Conservation (phyloP, 768 basidiomycete genomes). For the Scleroderma bovista region DNA sequence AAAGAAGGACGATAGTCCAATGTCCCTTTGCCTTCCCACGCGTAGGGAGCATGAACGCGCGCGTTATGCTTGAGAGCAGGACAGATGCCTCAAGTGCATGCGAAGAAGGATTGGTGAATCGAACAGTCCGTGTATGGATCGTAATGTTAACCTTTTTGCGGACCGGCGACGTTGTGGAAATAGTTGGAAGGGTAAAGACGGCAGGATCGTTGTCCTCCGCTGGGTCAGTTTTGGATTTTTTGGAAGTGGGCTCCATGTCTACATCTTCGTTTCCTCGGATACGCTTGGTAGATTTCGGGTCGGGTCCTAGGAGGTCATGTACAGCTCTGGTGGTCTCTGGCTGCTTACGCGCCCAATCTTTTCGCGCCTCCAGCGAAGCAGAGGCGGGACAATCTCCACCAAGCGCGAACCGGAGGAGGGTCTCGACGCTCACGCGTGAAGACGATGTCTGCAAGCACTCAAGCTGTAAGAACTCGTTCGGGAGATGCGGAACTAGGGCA, state of each 20-base stretch:
- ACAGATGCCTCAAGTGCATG: constrained; percentile 45
- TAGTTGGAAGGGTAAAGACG: constrained; percentile 52
- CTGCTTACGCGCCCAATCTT: constrained; percentile 22
- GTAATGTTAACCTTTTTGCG: constrained; percentile 73
- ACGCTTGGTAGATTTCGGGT: constrained; percentile 16
- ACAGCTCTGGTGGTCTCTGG: constrained; percentile 19
- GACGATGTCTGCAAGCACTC: constrained; percentile 8
- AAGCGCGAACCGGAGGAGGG: constrained; percentile 24
- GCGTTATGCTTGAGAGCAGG: constrained; percentile 44
- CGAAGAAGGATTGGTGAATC: constrained; percentile 47
- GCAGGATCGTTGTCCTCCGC: constrained; percentile 36
- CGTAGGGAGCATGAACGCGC: constrained; percentile 70
- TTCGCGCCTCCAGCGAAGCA: constrained; percentile 5
- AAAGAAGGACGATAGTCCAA: constrained; percentile 65
- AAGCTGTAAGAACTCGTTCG: constrained; percentile 3
- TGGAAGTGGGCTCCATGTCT: constrained; percentile 7
- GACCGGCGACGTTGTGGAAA: constrained; percentile 68
- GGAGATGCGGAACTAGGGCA: constrained; percentile 15
- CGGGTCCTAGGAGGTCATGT: constrained; percentile 4
- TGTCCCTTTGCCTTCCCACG: constrained; percentile 67
- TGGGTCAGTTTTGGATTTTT: constrained; percentile 15
- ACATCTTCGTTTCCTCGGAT: constrained; percentile 13
- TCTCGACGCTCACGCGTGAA: constrained; percentile 13
- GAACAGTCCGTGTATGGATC: constrained; percentile 45
- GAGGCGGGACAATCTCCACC: constrained; percentile 22